Evolutionary conservation across 2,329 filamentous ascomycete species (phyloP).

Genomic region (Alternaria sp.): DNA sequence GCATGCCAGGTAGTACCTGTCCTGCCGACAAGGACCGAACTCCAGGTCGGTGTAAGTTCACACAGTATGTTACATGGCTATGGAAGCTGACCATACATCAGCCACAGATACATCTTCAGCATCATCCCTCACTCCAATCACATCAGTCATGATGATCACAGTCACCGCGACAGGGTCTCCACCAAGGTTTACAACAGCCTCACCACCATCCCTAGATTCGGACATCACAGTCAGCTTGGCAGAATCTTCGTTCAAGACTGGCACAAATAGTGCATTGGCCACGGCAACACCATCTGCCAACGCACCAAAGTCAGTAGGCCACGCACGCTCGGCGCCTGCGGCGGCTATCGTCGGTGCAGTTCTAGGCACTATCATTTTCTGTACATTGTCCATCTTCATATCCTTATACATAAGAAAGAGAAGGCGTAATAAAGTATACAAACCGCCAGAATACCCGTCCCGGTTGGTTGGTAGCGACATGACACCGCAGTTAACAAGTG

Average conservation of each 20-base stretch:
- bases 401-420: slow-evolving; percentile 25
- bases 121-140: too few species aligned
- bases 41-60: slow-evolving; percentile 30
- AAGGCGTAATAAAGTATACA: slow-evolving; percentile 30
- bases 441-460: slow-evolving; percentile 35
- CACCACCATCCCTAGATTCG: not conserved
- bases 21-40: slow-evolving; percentile 31
- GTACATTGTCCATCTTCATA: slow-evolving; percentile 19
- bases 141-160: not conserved
- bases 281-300: slow-evolving; percentile 6
- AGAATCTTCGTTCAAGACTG: slow-evolving; percentile 7
- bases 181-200: not conserved
- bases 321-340: slow-evolving; percentile 10
- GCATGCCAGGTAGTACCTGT: slow-evolving; percentile 30
- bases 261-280: slow-evolving; percentile 7
- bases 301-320: not conserved
- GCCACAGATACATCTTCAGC: not conserved
- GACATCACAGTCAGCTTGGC: not conserved
- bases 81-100: not conserved
- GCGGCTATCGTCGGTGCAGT: slow-evolving; percentile 38
- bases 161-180: not conserved
- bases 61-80: not conserved
- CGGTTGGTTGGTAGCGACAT: slow-evolving; percentile 37
- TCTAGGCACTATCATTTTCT: slow-evolving; percentile 29
- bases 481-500: slow-evolving; percentile 26